A percentile compares a stretch with the other conserved stretches of the same genome.
phyloP scores from a whole-genome alignment of 2,329 filamentous ascomycete species.

The Fusarium xyrophilum region DNA sequence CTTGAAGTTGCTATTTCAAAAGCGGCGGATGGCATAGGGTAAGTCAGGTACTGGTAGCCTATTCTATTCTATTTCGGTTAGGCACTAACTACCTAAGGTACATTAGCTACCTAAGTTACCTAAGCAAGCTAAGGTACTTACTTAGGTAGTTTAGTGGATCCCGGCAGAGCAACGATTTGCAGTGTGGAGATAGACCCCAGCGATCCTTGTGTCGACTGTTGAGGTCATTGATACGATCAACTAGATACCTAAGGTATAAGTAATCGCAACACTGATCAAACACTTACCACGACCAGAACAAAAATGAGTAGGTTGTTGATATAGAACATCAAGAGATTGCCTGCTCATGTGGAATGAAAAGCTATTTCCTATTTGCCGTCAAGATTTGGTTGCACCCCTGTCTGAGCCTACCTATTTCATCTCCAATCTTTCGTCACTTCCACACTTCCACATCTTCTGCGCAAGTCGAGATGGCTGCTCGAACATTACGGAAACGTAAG shows the following conservation, averaged over 20 bases:
- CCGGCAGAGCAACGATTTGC: background rate
- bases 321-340: too few species aligned
- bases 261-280: background rate
- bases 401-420: background rate
- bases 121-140: background rate
- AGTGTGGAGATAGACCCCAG: constrained; percentile 2
- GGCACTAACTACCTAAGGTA: background rate
- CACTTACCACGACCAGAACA: background rate
- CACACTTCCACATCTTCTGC: background rate
- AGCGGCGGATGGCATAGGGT: background rate
- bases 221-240: constrained; percentile 32
- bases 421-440: background rate
- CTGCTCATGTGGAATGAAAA: constrained; percentile 7
- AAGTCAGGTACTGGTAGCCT: background rate
- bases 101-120: too few species aligned
- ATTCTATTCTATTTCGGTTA: background rate
- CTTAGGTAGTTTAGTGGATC: background rate
- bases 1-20: background rate
- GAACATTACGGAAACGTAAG: constrained; percentile 27
- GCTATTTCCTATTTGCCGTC: background rate
- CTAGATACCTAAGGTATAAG: background rate
- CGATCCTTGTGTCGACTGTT: constrained; percentile 31
- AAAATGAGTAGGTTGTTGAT: background rate
- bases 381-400: background rate
- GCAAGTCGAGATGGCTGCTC: constrained; percentile 13